A percentile compares a stretch with the other conserved stretches of the same genome.
These are phyloP conservation scores for Lycium ferocissimum DNA, from an alignment of 257 asterid species.

Conservation along the genomic window DNA sequence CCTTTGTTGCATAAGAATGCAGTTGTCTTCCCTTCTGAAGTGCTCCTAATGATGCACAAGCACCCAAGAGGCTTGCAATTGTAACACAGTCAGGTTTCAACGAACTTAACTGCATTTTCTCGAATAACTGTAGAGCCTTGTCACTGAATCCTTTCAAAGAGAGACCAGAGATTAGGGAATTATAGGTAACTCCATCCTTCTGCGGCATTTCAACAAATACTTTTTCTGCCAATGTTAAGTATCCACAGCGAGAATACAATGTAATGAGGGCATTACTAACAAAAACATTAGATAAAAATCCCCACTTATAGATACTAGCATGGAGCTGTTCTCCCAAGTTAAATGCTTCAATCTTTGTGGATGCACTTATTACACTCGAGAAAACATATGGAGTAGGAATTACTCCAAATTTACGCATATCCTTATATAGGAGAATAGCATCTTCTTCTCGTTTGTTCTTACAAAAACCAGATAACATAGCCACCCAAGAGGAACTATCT, in stretches of 20 bases:
- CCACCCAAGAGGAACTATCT: constrained; percentile 89
- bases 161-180: constrained; percentile 79
- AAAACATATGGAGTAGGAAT: constrained; percentile 86
- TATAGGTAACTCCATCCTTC: constrained; percentile 72
- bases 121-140: constrained; percentile 67
- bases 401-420: constrained; percentile 75
- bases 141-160: constrained; percentile 62
- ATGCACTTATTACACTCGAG: constrained; percentile 77
- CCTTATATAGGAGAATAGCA: constrained; percentile 61
- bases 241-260: constrained; percentile 67
- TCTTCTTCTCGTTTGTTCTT: constrained; percentile 53
- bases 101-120: constrained; percentile 64
- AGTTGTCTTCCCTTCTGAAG: constrained; percentile 75
- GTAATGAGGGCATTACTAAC: constrained; percentile 83
- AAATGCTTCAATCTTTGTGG: constrained; percentile 63
- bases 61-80: constrained; percentile 68
- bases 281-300: constrained; percentile 66
- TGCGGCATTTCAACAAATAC: constrained; percentile 65
- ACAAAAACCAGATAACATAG: constrained; percentile 82
- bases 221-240: constrained; percentile 57
- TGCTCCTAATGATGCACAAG: constrained; percentile 66
- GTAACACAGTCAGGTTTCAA: constrained; percentile 80
- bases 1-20: constrained; percentile 73
- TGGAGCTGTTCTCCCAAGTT: constrained; percentile 78
- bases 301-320: constrained; percentile 73